Evolutionary conservation across 139 green algal species (phyloP).

Genomic region (Pycnococcus provasolii): DNA sequence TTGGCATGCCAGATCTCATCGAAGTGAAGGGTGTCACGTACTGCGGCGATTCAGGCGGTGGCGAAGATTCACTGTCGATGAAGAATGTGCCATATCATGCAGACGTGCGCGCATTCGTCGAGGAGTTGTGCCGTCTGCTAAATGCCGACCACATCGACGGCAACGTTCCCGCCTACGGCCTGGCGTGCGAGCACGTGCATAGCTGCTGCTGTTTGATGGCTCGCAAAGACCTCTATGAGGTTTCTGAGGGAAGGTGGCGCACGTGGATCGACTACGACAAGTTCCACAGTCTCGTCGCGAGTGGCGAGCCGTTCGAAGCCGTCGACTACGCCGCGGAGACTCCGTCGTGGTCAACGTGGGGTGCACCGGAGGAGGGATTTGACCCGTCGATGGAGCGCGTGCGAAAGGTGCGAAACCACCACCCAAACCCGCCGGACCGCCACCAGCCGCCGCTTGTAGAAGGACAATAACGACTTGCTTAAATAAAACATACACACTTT

Average conservation of each 20-base stretch:
- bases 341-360: slow-evolving; percentile 58
- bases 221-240: slow-evolving; percentile 46
- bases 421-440: too few species aligned
- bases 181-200: slow-evolving; percentile 75
- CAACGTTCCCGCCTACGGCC: slow-evolving; percentile 38
- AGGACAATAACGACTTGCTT: too few species aligned
- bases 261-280: slow-evolving; percentile 79
- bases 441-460: too few species aligned
- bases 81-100: slow-evolving; percentile 71
- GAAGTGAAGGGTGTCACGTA: slow-evolving; percentile 78
- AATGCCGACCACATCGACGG: background rate
- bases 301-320: slow-evolving; percentile 35
- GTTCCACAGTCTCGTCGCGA: slow-evolving; percentile 45
- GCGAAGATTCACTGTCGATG: slow-evolving; percentile 56
- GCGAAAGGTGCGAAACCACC: slow-evolving; percentile 36
- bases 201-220: slow-evolving; percentile 70
- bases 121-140: slow-evolving; percentile 39
- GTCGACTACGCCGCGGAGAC: slow-evolving; percentile 60
- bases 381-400: slow-evolving; percentile 50
- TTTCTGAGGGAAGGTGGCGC: slow-evolving; percentile 49
- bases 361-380: slow-evolving; percentile 54
- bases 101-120: slow-evolving; percentile 52
- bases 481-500: too few species aligned
- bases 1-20: slow-evolving; percentile 68
- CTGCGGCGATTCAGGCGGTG: slow-evolving; percentile 45